Percentiles rank a stretch among this genome's conserved stretches.
Evolutionary conservation across 129 eudicot species (phyloP).

Genomic region (Saposhnikovia divaricata): DNA sequence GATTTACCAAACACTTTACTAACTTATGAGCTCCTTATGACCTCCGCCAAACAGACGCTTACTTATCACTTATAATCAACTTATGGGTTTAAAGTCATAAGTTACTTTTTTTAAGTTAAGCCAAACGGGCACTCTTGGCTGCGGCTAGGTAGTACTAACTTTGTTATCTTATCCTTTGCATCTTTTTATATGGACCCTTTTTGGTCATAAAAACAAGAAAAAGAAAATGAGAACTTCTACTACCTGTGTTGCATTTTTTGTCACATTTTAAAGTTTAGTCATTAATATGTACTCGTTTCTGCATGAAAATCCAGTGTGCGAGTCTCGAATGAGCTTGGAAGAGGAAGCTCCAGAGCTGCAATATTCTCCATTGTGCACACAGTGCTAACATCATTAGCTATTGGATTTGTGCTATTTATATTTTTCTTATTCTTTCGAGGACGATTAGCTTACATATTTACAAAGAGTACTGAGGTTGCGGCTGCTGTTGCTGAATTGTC

Average conservation of each 20-base stretch:
- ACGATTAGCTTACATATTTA: slow-evolving; percentile 33
- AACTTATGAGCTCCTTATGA: too few relatives aligned
- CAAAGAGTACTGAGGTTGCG: slow-evolving; percentile 24
- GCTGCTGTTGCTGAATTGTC: slow-evolving; percentile 33
- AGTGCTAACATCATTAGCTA: slow-evolving; percentile 28
- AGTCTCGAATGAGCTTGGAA: slow-evolving; percentile 52
- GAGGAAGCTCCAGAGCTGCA: slow-evolving; percentile 38
- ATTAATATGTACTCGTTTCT: too few relatives aligned
- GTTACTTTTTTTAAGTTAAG: too few relatives aligned
- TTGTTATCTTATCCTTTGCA: background rate
- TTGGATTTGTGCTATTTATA: slow-evolving; percentile 33
- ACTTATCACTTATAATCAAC: too few relatives aligned
- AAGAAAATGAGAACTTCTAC: background rate
- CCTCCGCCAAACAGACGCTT: too few relatives aligned
- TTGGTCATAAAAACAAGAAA: background rate
- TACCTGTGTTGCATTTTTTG: background rate
- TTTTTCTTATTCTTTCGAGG: slow-evolving; percentile 35
- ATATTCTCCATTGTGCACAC: slow-evolving; percentile 30
- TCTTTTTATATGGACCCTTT: background rate
- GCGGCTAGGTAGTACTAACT: slow-evolving; percentile 20
- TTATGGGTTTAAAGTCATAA: too few relatives aligned
- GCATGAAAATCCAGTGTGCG: slow-evolving; percentile 27
- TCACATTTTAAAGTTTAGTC: background rate
- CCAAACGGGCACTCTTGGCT: too few relatives aligned
- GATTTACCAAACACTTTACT: too few relatives aligned